Evolutionary conservation across 1,139 yeast genomes (phyloP).

Genomic region (Geotrichum cucujoidarum): DNA sequence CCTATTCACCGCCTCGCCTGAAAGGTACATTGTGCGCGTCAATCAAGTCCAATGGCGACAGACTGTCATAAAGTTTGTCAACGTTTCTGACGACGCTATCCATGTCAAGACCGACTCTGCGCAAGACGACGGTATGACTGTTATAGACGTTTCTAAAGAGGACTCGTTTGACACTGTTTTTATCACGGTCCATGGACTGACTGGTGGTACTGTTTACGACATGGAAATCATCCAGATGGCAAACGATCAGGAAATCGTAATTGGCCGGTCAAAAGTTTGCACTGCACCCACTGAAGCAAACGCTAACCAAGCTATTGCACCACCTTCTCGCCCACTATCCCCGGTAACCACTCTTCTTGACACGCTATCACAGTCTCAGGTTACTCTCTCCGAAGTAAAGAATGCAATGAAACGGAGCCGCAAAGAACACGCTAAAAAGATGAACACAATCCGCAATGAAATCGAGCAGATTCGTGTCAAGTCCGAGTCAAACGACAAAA

Average conservation of each 20-base stretch:
- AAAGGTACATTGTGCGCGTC: constrained; percentile 30
- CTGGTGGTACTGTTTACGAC: constrained; percentile 35
- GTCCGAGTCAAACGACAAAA: constrained; percentile 34
- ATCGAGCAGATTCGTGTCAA: constrained; percentile 33
- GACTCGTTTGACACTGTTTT: constrained; percentile 10
- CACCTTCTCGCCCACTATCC: constrained; percentile 34
- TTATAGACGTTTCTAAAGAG: constrained; percentile 7
- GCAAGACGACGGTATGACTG: constrained; percentile 15
- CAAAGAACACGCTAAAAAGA: constrained; percentile 36
- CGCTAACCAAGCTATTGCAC: constrained; percentile 14
- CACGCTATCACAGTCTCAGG: constrained; percentile 35
- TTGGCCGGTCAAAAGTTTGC: constrained; percentile 23
- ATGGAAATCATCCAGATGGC: constrained; percentile 29
- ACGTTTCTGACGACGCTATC: constrained; percentile 17
- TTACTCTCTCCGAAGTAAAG: constrained; percentile 35
- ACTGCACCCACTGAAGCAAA: constrained; percentile 17
- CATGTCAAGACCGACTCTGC: constrained; percentile 12
- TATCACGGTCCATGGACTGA: constrained; percentile 29
- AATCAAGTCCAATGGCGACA: constrained; percentile 39
- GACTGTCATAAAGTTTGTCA: constrained; percentile 28
- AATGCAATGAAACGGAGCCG: constrained; percentile 32
- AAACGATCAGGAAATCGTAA: constrained; percentile 11
- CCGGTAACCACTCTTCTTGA: constrained; percentile 38
- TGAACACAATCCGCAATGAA: constrained; percentile 34
- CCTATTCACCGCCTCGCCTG: constrained; percentile 22